Evolutionary conservation across 2,329 filamentous ascomycete species (phyloP).

Genomic region (Calycina marina): DNA sequence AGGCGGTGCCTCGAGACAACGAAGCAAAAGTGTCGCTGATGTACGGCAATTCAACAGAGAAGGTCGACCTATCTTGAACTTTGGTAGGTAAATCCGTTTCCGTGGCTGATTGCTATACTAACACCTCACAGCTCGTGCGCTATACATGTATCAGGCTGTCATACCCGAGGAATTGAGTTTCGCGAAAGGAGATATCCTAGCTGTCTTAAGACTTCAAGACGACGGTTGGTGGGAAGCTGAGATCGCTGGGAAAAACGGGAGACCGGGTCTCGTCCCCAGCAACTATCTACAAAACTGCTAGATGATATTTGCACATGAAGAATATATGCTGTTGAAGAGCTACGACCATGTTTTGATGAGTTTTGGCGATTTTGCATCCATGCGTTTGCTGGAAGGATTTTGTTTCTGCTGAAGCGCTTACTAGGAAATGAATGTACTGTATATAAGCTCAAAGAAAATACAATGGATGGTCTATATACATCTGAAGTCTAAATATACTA

Average conservation of each 20-base stretch:
- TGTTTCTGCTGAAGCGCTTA: too few species aligned
- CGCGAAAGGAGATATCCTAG: constrained; percentile 78
- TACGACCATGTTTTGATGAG: too few species aligned
- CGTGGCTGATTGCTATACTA: too few species aligned
- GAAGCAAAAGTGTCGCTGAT: constrained; percentile 81
- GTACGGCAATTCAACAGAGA: constrained; percentile 69
- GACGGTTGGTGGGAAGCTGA: constrained; percentile 99
- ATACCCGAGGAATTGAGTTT: constrained; percentile 94
- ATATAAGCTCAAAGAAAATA: too few species aligned
- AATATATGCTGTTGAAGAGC: neutral
- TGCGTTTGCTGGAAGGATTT: too few species aligned
- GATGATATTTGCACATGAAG: neutral
- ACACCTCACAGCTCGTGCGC: constrained; percentile 55
- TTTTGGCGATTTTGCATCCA: too few species aligned
- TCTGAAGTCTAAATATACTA: too few species aligned
- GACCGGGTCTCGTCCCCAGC: constrained; percentile 51
- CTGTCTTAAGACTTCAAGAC: constrained; percentile 80
- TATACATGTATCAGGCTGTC: constrained; percentile 88
- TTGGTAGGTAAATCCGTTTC: constrained; percentile 64
- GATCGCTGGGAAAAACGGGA: constrained; percentile 51
- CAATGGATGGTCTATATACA: too few species aligned
- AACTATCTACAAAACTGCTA: constrained; percentile 39
- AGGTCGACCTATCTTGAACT: constrained; percentile 78
- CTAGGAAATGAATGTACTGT: too few species aligned
- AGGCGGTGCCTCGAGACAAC: constrained; percentile 29